phyloP scores from a whole-genome alignment of 129 eudicot genomes.

The Deinandra increscens region DNA sequence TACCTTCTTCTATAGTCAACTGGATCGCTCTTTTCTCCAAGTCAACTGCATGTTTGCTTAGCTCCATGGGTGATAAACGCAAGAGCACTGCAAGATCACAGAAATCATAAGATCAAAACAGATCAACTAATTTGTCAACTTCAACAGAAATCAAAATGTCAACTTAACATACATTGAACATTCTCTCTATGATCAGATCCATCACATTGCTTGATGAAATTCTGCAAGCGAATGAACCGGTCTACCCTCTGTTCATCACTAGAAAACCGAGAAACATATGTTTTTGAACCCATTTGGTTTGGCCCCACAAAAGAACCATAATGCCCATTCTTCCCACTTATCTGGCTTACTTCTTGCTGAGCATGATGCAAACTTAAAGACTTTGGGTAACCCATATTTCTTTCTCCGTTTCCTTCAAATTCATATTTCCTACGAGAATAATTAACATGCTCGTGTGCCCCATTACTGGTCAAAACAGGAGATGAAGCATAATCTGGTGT shows the following conservation, averaged over 20 bases:
- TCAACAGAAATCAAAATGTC: background rate
- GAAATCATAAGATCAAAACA: conserved; percentile 17
- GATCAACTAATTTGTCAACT: background rate
- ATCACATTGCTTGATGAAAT: conserved; percentile 64
- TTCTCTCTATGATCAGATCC: conserved; percentile 47
- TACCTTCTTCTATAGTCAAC: conserved; percentile 81
- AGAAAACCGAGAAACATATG: conserved; percentile 30
- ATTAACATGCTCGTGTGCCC: conserved; percentile 45
- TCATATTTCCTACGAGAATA: conserved; percentile 55
- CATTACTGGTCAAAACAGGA: conserved; percentile 35
- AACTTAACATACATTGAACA: conserved; percentile 44
- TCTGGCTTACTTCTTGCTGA: conserved; percentile 33
- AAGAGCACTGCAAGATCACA: conserved; percentile 45
- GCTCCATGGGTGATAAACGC: conserved; percentile 62
- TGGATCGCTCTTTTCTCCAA: conserved; percentile 73
- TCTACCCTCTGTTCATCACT: conserved; percentile 52
- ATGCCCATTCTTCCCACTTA: conserved; percentile 34
- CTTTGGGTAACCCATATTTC: conserved; percentile 27
- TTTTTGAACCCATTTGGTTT: conserved; percentile 32
- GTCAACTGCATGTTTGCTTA: conserved; percentile 66
- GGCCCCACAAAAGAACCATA: conserved; percentile 35
- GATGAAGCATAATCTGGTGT: conserved; percentile 52
- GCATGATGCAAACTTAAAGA: conserved; percentile 20
- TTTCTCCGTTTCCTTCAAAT: conserved; percentile 45
- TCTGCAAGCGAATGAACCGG: conserved; percentile 54